Base-by-base conservation (phyloP, 306 rosid genomes). In the Cucurbita maxima region DNA sequence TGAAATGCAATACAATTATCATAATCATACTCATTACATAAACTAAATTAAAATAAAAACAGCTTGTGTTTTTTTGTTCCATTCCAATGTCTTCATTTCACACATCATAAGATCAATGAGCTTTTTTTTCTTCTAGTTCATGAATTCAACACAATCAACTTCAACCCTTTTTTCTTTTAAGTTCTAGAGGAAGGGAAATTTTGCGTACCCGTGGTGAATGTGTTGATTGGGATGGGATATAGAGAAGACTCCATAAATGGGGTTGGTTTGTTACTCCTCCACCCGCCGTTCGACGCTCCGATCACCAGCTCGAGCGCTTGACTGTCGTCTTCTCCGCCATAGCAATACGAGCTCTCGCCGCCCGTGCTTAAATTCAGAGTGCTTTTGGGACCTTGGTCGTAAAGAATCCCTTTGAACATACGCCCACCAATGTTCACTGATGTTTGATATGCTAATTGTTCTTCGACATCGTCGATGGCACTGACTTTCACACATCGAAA, bases 381-480 rank as follows among this genome's bases (percentile, higher is more conserved):
- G 68, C 53, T 52, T 2, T 83, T 89, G 0, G 34, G 67, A 15
- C 95, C 95, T 64, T 86, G 95, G 64, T 88, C 91, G 43, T 88
- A 88, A 38, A 88, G 87, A 76, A 88, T 88, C 53, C 95, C 95
- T 52, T 84, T 88, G 89, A 86, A 88, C 59, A 88, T 86, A 50
- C 82, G 89, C 4, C 95, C 95, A 73, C 88, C 85, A 45, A 88
- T 84, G 84, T 81, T 88, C 20, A 88, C 84, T 16, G 91, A 87
- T 2, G 95, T 88, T 75, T 88, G 95, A 77, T 86, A 88, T 3
- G 89, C 95, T 37, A 81, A 86, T 62, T 88, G 87, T 7, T 88
- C 91, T 7, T 86, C 95, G 2, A 78, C 76, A 73, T 82, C 78
- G 51, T 84, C 89, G 79, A 88, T 71, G 41, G 95, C 80, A 77